These are phyloP conservation scores for Cladosporium sp. DNA, from an alignment of 2,329 filamentous ascomycete genomes.

Conservation along the genomic window DNA sequence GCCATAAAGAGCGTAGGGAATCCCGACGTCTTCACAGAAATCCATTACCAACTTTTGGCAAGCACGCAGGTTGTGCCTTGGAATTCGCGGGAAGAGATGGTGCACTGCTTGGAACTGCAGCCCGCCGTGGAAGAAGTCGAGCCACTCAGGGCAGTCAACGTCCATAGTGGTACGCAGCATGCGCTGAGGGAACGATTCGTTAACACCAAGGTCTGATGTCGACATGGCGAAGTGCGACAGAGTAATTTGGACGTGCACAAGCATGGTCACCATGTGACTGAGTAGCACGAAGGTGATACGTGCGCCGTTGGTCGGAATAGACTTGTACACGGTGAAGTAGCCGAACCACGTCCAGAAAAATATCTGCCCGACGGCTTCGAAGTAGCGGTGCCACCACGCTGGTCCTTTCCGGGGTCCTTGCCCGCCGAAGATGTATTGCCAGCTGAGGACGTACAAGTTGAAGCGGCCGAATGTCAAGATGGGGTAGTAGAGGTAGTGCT, in stretches of 20 bases:
- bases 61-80: constrained; percentile 62
- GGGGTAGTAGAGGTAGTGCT: constrained; percentile 66
- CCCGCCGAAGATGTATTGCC: constrained; percentile 58
- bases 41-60: constrained; percentile 58
- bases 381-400: constrained; percentile 64
- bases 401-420: constrained; percentile 55
- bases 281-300: constrained; percentile 61
- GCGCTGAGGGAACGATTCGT: constrained; percentile 65
- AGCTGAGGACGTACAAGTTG: constrained; percentile 66
- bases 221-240: constrained; percentile 71
- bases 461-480: constrained; percentile 63
- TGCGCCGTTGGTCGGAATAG: constrained; percentile 54
- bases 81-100: constrained; percentile 65
- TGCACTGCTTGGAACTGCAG: constrained; percentile 70
- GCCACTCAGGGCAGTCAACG: constrained; percentile 66
- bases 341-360: constrained; percentile 67
- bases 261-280: constrained; percentile 62
- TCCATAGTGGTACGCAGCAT: constrained; percentile 71
- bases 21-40: constrained; percentile 61
- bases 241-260: constrained; percentile 68
- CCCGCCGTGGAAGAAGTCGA: constrained; percentile 69
- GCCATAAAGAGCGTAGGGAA: constrained; percentile 58
- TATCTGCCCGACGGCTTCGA: constrained; percentile 59
- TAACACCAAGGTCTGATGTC: constrained; percentile 58
- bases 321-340: constrained; percentile 59